phyloP scores from a whole-genome alignment of 768 basidiomycete genomes.

The Pleurotus ostreatus region DNA sequence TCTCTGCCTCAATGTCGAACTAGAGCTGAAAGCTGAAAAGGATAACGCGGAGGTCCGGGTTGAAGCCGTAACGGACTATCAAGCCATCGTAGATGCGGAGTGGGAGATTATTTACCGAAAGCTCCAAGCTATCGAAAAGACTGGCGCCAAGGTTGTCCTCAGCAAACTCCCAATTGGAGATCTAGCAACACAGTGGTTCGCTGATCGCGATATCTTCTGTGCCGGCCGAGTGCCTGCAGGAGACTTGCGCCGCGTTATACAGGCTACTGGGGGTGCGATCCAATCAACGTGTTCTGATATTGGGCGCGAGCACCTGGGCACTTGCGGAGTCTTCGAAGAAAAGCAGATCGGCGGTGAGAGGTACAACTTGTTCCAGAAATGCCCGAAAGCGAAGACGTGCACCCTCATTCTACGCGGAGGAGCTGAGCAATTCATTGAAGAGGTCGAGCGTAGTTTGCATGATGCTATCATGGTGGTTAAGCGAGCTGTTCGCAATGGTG shows the following conservation, averaged over 20 bases:
- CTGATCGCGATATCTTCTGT: constrained; percentile 98
- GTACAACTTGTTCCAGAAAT: constrained; percentile 93
- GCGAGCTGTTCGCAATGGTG: constrained; percentile 90
- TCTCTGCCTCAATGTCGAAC: constrained; percentile 93
- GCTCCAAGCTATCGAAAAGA: constrained; percentile 91
- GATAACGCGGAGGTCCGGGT: constrained; percentile 99
- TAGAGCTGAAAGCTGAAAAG: constrained; percentile 98
- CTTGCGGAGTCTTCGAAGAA: constrained; percentile 92
- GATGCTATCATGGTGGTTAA: constrained; percentile 99
- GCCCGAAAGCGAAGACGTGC: constrained; percentile 92
- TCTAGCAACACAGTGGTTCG: constrained; percentile 98
- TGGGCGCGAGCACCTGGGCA: constrained; percentile 81
- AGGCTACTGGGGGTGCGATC: constrained; percentile 91
- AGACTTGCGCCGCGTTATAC: constrained; percentile 90
- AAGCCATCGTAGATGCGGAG: constrained; percentile 98
- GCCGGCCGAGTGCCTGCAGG: constrained; percentile 90
- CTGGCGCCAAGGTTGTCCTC: constrained; percentile 95
- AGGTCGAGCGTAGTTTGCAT: constrained; percentile 95
- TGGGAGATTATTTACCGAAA: constrained; percentile 99
- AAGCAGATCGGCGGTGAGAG: constrained; percentile 94
- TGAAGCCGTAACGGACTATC: constrained; percentile 95
- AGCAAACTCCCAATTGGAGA: constrained; percentile 99
- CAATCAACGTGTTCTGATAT: constrained; percentile 98
- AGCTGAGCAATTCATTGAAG: constrained; percentile 98
- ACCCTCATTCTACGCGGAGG: constrained; percentile 93